phyloP scores from a whole-genome alignment of 73 alveolate genomes.

The Diophrys sp. region DNA sequence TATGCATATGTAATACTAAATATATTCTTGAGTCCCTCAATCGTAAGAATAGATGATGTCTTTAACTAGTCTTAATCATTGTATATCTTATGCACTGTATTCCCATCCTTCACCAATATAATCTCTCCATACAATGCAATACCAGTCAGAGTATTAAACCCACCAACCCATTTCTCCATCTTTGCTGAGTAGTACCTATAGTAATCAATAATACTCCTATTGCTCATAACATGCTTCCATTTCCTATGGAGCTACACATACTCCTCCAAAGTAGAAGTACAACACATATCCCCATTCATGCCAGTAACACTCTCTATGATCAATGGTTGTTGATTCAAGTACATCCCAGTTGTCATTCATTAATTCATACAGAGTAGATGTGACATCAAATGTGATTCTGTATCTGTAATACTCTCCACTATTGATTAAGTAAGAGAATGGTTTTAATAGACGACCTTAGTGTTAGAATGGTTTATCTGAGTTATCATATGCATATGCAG shows the following conservation, averaged over 20 bases:
- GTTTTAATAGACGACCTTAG: slow-evolving; percentile 24
- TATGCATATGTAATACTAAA: too few relatives aligned
- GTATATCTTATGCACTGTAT: too few relatives aligned
- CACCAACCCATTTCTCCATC: too few relatives aligned
- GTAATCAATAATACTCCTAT: too few relatives aligned
- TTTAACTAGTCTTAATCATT: too few relatives aligned
- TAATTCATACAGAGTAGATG: slow-evolving; percentile 22
- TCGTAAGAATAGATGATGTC: too few relatives aligned
- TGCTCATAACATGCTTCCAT: slow-evolving; percentile 10
- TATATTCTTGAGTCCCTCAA: too few relatives aligned
- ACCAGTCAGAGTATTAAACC: too few relatives aligned
- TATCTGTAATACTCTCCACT: slow-evolving; percentile 20
- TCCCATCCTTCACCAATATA: too few relatives aligned
- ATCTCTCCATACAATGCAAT: too few relatives aligned
- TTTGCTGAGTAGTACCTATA: too few relatives aligned
- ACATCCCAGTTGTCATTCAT: not conserved
- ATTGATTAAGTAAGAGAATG: not conserved
- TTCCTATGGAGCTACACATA: slow-evolving; percentile 37
- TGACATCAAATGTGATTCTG: slow-evolving; percentile 9
- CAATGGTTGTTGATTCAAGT: not conserved
- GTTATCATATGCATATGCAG: slow-evolving; percentile 45
- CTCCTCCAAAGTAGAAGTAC: slow-evolving; percentile 35
- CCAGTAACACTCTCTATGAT: slow-evolving; percentile 26
- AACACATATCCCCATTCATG: slow-evolving; percentile 24
- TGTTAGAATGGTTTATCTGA: slow-evolving; percentile 31